These are phyloP conservation scores for Daphne laureola DNA, from an alignment of 441 rosid species.

Conservation along the genomic window DNA sequence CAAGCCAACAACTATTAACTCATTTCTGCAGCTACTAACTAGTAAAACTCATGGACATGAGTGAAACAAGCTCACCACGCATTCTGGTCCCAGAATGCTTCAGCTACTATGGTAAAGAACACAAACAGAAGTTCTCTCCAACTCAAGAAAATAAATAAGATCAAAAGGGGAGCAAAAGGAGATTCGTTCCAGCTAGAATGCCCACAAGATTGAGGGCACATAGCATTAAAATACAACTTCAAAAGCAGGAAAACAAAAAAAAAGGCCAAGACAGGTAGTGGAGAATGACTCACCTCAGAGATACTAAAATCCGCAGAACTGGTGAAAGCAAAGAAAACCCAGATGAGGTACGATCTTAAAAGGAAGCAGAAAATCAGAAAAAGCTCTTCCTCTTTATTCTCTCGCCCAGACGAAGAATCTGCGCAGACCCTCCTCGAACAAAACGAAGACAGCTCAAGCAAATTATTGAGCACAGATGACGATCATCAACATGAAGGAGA, in stretches of 20 bases:
- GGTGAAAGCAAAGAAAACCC: conserved; percentile 27
- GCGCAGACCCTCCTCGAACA: conserved; percentile 8
- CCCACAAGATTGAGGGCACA: conserved; percentile 25
- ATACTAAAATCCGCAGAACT: conserved; percentile 23
- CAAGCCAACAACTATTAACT: no score
- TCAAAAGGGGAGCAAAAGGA: conserved; percentile 12
- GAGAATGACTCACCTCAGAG: conserved; percentile 34
- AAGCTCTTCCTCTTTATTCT: conserved; percentile 20
- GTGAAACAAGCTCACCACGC: conserved; percentile 22
- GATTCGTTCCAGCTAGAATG: conserved; percentile 34
- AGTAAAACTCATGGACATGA: no score
- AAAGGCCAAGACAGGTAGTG: conserved; percentile 19
- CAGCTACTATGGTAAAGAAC: conserved; percentile 21
- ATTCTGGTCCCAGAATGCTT: conserved; percentile 20
- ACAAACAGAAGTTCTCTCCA: conserved; percentile 13
- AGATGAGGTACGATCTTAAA: conserved; percentile 54
- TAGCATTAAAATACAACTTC: conserved; percentile 18
- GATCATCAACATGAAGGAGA: conserved; percentile 7
- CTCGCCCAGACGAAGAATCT: conserved; percentile 24
- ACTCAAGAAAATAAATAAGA: conserved; percentile 16
- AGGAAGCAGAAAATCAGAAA: conserved; percentile 11
- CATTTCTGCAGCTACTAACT: no score
- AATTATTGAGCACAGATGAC: conserved; percentile 17
- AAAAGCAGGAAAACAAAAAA: conserved; percentile 13
- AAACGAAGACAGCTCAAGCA: neutral